Evolutionary conservation across 2,329 filamentous ascomycete species (phyloP), one percentile per base, ranked within the genome.

Genomic region (Aurifilum marmelostoma): DNA sequence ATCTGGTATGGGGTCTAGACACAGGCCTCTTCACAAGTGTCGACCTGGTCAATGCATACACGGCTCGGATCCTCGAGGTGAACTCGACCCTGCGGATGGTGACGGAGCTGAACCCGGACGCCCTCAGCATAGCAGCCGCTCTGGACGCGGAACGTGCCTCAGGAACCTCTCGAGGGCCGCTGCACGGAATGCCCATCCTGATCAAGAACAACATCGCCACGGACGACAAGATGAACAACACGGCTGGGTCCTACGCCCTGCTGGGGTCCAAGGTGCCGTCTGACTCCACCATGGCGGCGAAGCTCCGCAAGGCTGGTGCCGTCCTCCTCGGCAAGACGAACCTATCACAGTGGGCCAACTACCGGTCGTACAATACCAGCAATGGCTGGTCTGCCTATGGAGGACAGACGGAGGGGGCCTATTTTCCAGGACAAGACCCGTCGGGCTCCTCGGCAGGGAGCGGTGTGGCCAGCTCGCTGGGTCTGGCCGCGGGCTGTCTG

Each of bases 131-230:
- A 11, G 82, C 83, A 0, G 73, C 72, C 1, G 68, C 74, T 1
- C 71, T 81, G 5, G 82, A 84, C 64, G 66, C 69, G 9, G 72
- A 76, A 65, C 73, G 75, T 68, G 65, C 65, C 1, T 41, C 52
- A 4, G 73, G 74, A 32, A 71, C 71, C 6, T 59, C 71, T 27
- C 52, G 52, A 18, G 78, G 78, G 0, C 86, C 87, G 0, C 78
- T 90, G 0, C 87, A 91, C 75, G 89, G 89, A 1, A 83, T 91
- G 2, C 89, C 89, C 0, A 84, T 91, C 56, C 77, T 91, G 3
- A 83, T 91, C 78, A 91, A 91, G 78, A 86, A 89, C 77, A 90
- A 89, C 75, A 89, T 90, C 69, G 88, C 85, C 34, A 91, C 88
- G 0, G 75, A 78, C 0, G 88, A 90, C 74, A 75, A 82, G 71